A percentile compares a stretch with the other conserved stretches of the same genome.
Conservation (phyloP, 148 eudicot species). For the Chenopodium berlandieri region DNA sequence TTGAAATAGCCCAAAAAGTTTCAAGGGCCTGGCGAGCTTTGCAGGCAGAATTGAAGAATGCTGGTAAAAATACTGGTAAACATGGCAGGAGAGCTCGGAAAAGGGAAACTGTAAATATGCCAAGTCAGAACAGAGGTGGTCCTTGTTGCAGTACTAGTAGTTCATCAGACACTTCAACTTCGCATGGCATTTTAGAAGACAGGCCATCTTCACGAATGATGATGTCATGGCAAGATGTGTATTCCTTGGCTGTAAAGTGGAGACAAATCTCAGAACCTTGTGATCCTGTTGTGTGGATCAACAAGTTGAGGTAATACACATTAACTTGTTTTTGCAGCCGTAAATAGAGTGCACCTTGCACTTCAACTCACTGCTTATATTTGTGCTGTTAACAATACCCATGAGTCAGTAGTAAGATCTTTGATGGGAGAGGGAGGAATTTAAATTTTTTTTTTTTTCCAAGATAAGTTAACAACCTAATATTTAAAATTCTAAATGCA, state of each 20-base stretch:
- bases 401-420: not conserved
- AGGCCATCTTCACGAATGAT: constrained; percentile 60
- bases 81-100: constrained; percentile 68
- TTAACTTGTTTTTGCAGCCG: constrained; percentile 9
- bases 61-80: constrained; percentile 65
- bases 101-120: constrained; percentile 55
- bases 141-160: constrained; percentile 92
- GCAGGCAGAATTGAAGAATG: constrained; percentile 70
- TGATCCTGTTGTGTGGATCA: constrained; percentile 97
- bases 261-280: constrained; percentile 99
- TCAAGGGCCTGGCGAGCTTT: constrained; percentile 88
- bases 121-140: constrained; percentile 93
- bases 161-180: constrained; percentile 54
- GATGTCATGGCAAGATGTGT: constrained; percentile 85
- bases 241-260: constrained; percentile 92
- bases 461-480: too few relatives aligned
- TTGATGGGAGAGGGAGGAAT: not conserved
- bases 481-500: too few relatives aligned
- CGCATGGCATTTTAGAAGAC: constrained; percentile 55
- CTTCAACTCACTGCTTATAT: not conserved
- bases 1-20: constrained; percentile 96
- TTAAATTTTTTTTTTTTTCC: too few relatives aligned
- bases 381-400: not conserved
- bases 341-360: constrained; percentile 2
- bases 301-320: constrained; percentile 73